These are phyloP conservation scores for Fusarium annulatum DNA, from an alignment of 2,329 filamentous ascomycete genomes.

Conservation along the genomic window DNA sequence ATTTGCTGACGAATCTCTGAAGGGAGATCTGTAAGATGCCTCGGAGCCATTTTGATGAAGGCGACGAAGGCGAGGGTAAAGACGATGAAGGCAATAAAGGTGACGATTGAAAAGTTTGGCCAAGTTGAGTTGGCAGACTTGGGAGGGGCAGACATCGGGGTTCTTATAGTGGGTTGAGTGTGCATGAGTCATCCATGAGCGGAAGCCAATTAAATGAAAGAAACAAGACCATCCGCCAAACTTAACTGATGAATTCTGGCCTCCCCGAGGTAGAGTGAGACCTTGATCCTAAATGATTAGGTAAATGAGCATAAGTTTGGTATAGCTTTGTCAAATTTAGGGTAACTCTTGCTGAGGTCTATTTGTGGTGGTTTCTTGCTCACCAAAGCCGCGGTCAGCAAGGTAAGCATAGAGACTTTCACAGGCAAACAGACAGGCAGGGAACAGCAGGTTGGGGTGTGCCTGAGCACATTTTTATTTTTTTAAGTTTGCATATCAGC, in stretches of 20 bases:
- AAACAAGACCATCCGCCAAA: background rate
- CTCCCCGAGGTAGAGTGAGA: no score
- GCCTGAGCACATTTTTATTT: background rate
- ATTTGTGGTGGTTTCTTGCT: no score
- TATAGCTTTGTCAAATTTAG: no score
- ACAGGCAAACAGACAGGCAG: background rate
- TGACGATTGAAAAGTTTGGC: background rate
- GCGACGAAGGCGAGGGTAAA: background rate
- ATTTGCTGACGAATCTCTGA: constrained; percentile 27
- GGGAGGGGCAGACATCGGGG: background rate
- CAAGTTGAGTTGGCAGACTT: background rate
- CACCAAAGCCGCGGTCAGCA: no score
- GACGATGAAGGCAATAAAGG: background rate
- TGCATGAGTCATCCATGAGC: background rate
- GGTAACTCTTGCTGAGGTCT: no score
- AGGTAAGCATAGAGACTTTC: background rate
- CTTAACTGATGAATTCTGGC: background rate
- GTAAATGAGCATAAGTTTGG: no score
- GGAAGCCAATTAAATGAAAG: background rate
- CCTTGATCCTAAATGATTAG: no score
- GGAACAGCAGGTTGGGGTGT: background rate
- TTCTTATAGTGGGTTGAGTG: background rate
- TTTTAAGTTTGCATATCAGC: background rate
- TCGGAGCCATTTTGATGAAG: background rate
- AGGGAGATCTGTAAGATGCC: background rate